phyloP scores from a whole-genome alignment of 768 basidiomycete genomes.

The Coprinopsis cinerea region DNA sequence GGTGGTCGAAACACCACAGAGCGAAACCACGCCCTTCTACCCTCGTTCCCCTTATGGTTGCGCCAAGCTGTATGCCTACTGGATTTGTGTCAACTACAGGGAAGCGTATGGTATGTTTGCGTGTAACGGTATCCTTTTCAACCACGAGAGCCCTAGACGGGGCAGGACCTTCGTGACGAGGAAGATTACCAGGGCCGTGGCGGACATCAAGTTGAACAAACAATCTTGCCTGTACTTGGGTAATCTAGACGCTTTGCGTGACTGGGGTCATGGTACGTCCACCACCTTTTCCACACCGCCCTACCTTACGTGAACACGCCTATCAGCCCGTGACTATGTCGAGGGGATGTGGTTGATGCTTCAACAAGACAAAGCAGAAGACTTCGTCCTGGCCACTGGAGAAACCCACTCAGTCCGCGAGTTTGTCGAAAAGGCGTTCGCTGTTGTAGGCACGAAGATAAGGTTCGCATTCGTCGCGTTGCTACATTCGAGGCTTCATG shows the following conservation, averaged over 20 bases:
- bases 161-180: slow-evolving; percentile 95
- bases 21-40: slow-evolving; percentile 96
- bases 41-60: slow-evolving; percentile 96
- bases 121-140: slow-evolving; percentile 96
- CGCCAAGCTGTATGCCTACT: slow-evolving; percentile 89
- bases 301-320: slow-evolving; percentile 5
- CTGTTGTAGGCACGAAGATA: slow-evolving; percentile 58
- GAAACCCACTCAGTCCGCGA: slow-evolving; percentile 95
- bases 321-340: slow-evolving; percentile 77
- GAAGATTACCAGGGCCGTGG: slow-evolving; percentile 89
- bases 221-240: slow-evolving; percentile 89
- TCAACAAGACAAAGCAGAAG: slow-evolving; percentile 76
- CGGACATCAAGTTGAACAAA: slow-evolving; percentile 88
- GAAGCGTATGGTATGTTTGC: slow-evolving; percentile 97
- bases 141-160: slow-evolving; percentile 93
- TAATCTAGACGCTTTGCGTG: slow-evolving; percentile 90
- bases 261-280: slow-evolving; percentile 90
- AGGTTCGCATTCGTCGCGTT: slow-evolving; percentile 32
- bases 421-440: slow-evolving; percentile 86
- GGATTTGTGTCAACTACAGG: slow-evolving; percentile 88
- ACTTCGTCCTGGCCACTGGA: slow-evolving; percentile 93
- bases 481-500: slow-evolving; percentile 1
- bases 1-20: slow-evolving; percentile 92
- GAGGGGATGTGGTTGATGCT: slow-evolving; percentile 99
- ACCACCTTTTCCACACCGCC: background rate